phyloP scores from a whole-genome alignment of 306 rosid species.

The Castanospermum australe region DNA sequence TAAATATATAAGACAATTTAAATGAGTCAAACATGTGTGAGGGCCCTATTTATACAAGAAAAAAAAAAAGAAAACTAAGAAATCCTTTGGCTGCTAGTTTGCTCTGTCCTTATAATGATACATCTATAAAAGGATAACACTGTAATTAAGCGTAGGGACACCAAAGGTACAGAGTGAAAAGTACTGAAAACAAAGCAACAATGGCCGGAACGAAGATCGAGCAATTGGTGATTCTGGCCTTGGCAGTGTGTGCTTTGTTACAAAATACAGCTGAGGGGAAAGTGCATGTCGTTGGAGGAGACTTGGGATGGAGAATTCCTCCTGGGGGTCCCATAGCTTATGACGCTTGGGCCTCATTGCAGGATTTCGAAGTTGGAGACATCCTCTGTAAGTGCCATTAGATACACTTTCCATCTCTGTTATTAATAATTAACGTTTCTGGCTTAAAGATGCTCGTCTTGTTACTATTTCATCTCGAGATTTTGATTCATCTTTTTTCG shows the following conservation, averaged over 20 bases:
- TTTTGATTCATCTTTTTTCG: not conserved
- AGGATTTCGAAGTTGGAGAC: slow-evolving; percentile 40
- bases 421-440: not conserved
- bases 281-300: slow-evolving; percentile 39
- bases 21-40: too few species aligned
- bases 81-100: too few species aligned
- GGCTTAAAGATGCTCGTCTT: not conserved
- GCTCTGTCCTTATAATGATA: not conserved
- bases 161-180: not conserved
- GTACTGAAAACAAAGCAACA: not conserved
- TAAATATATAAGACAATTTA: too few species aligned
- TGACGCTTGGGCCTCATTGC: slow-evolving; percentile 31
- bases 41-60: too few species aligned
- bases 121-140: not conserved
- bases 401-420: not conserved
- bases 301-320: slow-evolving; percentile 50
- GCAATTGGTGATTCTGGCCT: slow-evolving; percentile 32
- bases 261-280: slow-evolving; percentile 27
- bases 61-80: too few species aligned
- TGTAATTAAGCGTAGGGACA: not conserved
- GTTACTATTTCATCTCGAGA: not conserved
- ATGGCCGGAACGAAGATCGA: slow-evolving; percentile 21
- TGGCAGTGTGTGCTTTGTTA: slow-evolving; percentile 18
- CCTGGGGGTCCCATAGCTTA: slow-evolving; percentile 28
- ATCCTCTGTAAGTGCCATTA: slow-evolving; percentile 29